Percentiles rank a stretch among this genome's conserved stretches.
Conservation (phyloP, 2,329 filamentous ascomycete genomes). For the Zasmidium angulare region DNA sequence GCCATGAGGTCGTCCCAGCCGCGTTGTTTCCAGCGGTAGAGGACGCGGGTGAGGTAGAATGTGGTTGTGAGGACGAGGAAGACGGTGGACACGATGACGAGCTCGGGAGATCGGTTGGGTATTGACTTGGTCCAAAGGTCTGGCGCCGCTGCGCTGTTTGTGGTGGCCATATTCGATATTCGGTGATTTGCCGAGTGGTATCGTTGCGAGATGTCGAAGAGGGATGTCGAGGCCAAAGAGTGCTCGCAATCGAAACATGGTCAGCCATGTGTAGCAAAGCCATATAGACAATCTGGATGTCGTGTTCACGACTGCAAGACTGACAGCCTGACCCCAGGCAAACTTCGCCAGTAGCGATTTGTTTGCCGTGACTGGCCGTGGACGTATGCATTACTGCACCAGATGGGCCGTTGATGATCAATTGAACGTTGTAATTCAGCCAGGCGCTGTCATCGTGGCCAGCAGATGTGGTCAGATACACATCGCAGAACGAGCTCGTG, state of each 20-base stretch:
- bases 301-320: not conserved
- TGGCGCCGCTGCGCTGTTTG: not conserved
- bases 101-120: slow-evolving; percentile 17
- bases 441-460: too few relatives aligned
- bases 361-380: not conserved
- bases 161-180: too few relatives aligned
- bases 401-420: not conserved
- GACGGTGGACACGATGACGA: slow-evolving; percentile 22
- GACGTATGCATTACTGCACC: not conserved
- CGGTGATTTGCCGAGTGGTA: too few relatives aligned
- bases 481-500: too few relatives aligned
- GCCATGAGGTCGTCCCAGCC: slow-evolving; percentile 26
- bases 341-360: not conserved
- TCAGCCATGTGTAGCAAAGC: not conserved
- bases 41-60: slow-evolving; percentile 20
- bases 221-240: too few relatives aligned
- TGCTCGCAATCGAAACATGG: not conserved
- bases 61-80: slow-evolving; percentile 22
- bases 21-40: slow-evolving; percentile 20
- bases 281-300: not conserved
- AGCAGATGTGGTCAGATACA: too few relatives aligned
- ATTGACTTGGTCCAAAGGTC: not conserved
- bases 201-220: too few relatives aligned
- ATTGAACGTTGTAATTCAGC: too few relatives aligned
- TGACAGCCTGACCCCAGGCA: not conserved